Conservation (phyloP, 345 rosid species). For the Toxicodendron radicans region DNA sequence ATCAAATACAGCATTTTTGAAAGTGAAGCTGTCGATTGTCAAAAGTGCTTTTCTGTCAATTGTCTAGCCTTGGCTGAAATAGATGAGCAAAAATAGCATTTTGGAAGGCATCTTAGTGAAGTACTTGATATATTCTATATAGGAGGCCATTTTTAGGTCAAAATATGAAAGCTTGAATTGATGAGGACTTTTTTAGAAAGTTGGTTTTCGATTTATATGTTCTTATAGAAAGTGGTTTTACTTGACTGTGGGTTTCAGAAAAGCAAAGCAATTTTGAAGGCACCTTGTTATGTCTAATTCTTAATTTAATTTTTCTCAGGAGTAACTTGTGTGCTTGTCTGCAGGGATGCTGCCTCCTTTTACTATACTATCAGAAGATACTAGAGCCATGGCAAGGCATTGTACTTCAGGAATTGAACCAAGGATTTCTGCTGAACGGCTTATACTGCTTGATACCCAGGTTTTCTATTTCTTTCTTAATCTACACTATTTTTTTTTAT, state of each 20-base stretch:
- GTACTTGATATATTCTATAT: too few relatives aligned
- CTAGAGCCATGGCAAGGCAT: slow-evolving; percentile 64
- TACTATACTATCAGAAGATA: slow-evolving; percentile 60
- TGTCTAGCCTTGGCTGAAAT: too few relatives aligned
- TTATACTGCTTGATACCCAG: slow-evolving; percentile 83
- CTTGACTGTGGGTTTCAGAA: background rate
- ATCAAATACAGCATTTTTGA: too few relatives aligned
- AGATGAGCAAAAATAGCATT: too few relatives aligned
- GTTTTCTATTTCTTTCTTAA: slow-evolving; percentile 26
- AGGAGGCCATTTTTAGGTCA: background rate
- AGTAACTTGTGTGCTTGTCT: slow-evolving; percentile 19
- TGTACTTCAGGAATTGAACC: slow-evolving; percentile 78
- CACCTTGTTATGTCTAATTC: background rate
- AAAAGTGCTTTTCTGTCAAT: too few relatives aligned
- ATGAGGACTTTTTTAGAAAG: background rate
- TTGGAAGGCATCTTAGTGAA: too few relatives aligned
- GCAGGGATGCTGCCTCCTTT: slow-evolving; percentile 84
- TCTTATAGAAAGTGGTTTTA: background rate
- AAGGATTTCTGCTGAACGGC: slow-evolving; percentile 71
- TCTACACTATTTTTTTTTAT: background rate
- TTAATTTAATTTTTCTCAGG: background rate
- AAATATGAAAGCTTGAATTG: background rate
- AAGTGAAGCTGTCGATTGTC: too few relatives aligned
- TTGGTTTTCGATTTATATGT: too few relatives aligned
- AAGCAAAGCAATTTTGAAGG: background rate